A percentile compares a stretch with the other conserved stretches of the same genome.
Conservation (phyloP, 805 yeast genomes). For the Candida wancherniae region DNA sequence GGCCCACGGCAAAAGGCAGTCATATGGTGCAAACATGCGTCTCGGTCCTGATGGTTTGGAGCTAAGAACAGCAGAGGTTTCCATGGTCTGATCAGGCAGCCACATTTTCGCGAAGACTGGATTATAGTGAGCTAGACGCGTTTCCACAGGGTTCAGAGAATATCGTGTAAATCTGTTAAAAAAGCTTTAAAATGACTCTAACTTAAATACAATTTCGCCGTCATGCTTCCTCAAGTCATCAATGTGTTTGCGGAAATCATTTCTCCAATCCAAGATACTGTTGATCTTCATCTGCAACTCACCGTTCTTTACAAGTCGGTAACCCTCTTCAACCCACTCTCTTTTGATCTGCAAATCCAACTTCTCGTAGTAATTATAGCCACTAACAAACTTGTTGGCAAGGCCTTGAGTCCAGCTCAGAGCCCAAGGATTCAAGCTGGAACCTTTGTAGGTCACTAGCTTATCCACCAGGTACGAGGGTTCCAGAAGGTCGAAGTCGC, state of each 20-base stretch:
- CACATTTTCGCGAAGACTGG: no score
- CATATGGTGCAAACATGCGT: no score
- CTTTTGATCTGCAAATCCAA: constrained; percentile 22
- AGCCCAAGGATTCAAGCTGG: constrained; percentile 31
- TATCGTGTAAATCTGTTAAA: no score
- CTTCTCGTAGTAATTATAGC: constrained; percentile 34
- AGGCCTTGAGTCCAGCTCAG: constrained; percentile 29
- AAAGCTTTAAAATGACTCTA: constrained; percentile 34
- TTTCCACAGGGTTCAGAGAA: no score
- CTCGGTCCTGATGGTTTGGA: no score
- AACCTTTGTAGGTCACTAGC: constrained; percentile 17
- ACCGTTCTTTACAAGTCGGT: constrained; percentile 21
- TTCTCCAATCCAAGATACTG: constrained; percentile 35
- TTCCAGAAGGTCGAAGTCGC: constrained; percentile 24
- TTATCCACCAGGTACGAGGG: constrained; percentile 35
- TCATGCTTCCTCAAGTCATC: constrained; percentile 25
- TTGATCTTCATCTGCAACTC: constrained; percentile 30
- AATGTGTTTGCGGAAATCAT: constrained; percentile 26
- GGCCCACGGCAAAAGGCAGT: no score
- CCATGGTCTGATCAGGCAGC: no score
- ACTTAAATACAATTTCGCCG: constrained; percentile 29
- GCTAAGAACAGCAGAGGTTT: no score
- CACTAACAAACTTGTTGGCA: constrained; percentile 25
- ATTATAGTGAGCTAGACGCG: no score
- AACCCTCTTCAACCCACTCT: constrained; percentile 34